These are phyloP conservation scores for Samsoniella hepiali DNA, from an alignment of 2,329 filamentous ascomycete species.

Conservation along the genomic window DNA sequence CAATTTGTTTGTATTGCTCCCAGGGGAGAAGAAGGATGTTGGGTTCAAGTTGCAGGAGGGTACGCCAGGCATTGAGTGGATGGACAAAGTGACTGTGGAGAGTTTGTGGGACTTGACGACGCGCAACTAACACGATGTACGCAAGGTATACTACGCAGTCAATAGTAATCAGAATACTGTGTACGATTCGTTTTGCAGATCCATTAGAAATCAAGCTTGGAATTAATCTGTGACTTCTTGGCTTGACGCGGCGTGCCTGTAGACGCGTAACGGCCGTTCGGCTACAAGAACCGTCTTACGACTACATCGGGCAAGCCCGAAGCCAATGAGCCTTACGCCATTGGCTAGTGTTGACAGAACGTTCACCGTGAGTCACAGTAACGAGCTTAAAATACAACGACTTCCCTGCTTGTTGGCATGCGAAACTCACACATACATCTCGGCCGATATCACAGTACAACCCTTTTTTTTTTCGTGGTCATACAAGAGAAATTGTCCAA, in stretches of 20 bases:
- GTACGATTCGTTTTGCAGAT: neutral
- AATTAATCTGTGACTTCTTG: neutral
- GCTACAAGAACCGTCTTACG: neutral
- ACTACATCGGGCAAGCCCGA: neutral
- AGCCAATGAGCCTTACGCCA: neutral
- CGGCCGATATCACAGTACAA: neutral
- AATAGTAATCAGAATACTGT: neutral
- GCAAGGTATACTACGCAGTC: neutral
- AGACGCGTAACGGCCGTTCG: neutral
- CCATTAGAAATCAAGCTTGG: no score
- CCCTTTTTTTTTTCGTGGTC: no score
- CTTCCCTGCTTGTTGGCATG: neutral
- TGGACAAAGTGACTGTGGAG: constrained; percentile 20
- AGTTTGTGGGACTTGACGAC: constrained; percentile 22
- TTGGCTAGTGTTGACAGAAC: neutral
- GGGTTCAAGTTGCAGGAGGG: constrained; percentile 20
- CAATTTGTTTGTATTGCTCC: constrained; percentile 21
- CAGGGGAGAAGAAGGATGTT: constrained; percentile 22
- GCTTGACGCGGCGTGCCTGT: neutral
- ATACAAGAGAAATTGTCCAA: neutral
- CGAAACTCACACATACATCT: neutral
- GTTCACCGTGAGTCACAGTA: neutral
- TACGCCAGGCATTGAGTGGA: constrained; percentile 17
- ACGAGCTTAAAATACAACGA: neutral
- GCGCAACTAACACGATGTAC: neutral